Evolutionary conservation across 2,329 filamentous ascomycete genomes (phyloP).

Genomic region (Penicillium sp.): DNA sequence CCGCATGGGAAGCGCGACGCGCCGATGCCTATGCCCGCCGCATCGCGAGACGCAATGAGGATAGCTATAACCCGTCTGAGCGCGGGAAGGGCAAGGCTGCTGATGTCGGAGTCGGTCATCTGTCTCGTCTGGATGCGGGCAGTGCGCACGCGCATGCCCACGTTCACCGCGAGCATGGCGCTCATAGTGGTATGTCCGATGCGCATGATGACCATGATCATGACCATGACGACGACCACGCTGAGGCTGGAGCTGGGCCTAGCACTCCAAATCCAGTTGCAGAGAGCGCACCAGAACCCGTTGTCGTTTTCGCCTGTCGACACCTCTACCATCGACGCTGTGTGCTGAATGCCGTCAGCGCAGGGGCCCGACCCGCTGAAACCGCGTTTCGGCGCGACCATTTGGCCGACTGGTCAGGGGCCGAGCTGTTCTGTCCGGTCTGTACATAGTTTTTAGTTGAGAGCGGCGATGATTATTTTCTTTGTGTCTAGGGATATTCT

Average conservation of each 20-base stretch:
- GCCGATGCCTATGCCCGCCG: conserved; percentile 33
- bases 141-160: conserved; percentile 9
- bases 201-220: background rate
- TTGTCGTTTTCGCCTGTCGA: conserved; percentile 50
- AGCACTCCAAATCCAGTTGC: background rate
- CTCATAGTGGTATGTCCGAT: background rate
- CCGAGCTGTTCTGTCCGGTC: conserved; percentile 35
- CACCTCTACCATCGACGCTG: conserved; percentile 50
- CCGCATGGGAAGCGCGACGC: conserved; percentile 70
- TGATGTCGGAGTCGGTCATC: conserved; percentile 24
- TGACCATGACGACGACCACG: conserved; percentile 3
- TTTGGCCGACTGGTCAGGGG: conserved; percentile 25
- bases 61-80: conserved; percentile 28
- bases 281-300: conserved; percentile 22
- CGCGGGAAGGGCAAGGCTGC: conserved; percentile 43
- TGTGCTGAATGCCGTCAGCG: conserved; percentile 32
- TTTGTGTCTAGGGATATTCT: background rate
- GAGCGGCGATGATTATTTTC: background rate
- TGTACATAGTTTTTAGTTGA: conserved; percentile 35
- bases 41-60: conserved; percentile 29
- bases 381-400: conserved; percentile 20
- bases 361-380: conserved; percentile 12
- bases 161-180: background rate
- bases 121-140: conserved; percentile 11
- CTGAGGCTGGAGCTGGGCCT: background rate